Percentiles rank a stretch among this genome's conserved stretches.
These are phyloP conservation scores for Fomitiporia mediterranea DNA, from an alignment of 1,284 basidiomycete genomes.

Conservation along the genomic window DNA sequence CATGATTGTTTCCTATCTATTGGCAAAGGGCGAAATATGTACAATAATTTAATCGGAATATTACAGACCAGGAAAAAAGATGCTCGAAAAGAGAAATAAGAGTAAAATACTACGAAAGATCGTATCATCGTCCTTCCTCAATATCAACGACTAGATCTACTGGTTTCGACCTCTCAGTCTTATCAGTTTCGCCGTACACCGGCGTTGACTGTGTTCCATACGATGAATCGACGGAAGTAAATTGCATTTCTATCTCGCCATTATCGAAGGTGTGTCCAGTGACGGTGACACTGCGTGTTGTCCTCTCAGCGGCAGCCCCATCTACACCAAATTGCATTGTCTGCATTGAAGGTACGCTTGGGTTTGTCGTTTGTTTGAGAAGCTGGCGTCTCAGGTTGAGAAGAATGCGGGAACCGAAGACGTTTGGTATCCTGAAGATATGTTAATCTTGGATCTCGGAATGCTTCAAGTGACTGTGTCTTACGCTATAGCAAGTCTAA, in stretches of 20 bases:
- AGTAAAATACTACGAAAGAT: too few relatives aligned
- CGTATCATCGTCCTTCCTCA: neutral
- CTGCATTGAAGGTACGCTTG: neutral
- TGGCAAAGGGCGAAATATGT: neutral
- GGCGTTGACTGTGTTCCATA: neutral
- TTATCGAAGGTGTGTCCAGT: neutral
- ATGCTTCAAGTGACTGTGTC: neutral
- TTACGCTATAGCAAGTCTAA: neutral
- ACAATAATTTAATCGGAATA: neutral
- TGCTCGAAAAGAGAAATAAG: neutral
- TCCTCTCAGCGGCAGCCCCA: neutral
- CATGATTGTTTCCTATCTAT: constrained; percentile 1
- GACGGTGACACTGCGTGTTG: neutral
- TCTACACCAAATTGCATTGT: constrained; percentile 1
- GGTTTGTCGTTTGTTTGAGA: neutral
- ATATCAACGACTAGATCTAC: neutral
- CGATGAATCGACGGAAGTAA: neutral
- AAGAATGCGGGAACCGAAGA: constrained; percentile 1
- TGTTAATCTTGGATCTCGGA: neutral
- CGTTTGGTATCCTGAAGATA: neutral
- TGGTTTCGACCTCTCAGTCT: neutral
- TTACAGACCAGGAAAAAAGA: neutral
- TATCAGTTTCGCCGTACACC: neutral
- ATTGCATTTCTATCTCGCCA: neutral
- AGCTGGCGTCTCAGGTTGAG: neutral